Conservation (phyloP, 331 rosid species). For the Phaseolus coccineus region DNA sequence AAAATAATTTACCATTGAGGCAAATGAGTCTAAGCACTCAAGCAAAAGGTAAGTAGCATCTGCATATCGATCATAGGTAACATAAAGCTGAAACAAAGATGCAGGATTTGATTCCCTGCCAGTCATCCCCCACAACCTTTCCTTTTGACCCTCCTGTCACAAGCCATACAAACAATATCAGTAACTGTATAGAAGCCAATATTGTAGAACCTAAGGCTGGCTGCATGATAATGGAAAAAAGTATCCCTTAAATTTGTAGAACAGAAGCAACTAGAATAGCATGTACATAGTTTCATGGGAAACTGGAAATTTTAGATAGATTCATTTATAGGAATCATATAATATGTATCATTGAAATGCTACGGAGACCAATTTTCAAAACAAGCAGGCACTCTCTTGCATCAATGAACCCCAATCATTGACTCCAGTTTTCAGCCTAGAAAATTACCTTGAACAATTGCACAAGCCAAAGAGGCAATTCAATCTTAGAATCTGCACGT, state of each 20-base stretch:
- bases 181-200: conserved; percentile 13
- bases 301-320: conserved; percentile 2
- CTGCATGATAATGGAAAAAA: neutral
- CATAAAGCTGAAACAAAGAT: conserved; percentile 80
- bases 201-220: conserved; percentile 15
- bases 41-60: conserved; percentile 92
- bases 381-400: conserved; percentile 20
- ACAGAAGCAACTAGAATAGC: conserved; percentile 11
- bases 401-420: neutral
- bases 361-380: neutral
- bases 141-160: conserved; percentile 75
- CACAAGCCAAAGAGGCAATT: conserved; percentile 94
- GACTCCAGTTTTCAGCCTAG: conserved; percentile 29
- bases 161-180: conserved; percentile 47
- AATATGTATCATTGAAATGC: neutral
- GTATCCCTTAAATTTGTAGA: neutral
- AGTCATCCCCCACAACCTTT: conserved; percentile 77
- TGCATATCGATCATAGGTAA: conserved; percentile 80
- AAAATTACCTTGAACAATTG: conserved; percentile 86
- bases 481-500: conserved; percentile 78
- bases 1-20: conserved; percentile 69
- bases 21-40: conserved; percentile 71
- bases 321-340: neutral
- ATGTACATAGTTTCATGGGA: neutral
- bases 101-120: conserved; percentile 89